Conservation (phyloP, 2,329 filamentous ascomycete species). For the Raffaelea deltoideospora region DNA sequence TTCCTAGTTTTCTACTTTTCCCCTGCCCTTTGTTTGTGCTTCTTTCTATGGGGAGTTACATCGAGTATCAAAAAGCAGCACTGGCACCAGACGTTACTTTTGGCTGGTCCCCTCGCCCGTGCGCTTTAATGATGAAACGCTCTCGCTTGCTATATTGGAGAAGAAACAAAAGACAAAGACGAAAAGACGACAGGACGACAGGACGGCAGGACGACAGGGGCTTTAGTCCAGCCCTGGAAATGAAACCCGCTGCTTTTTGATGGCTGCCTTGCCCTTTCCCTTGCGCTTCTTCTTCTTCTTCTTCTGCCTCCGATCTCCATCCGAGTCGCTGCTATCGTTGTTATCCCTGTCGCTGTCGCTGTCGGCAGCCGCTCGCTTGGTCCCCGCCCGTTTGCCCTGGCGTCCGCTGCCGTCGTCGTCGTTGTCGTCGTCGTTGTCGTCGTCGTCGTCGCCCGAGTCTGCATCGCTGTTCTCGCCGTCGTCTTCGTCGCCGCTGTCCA, state of each 20-base stretch:
- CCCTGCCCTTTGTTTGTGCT: no score
- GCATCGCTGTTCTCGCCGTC: conserved; percentile 33
- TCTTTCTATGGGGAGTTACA: no score
- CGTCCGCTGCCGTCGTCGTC: conserved; percentile 12
- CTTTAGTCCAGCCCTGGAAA: conserved; percentile 19
- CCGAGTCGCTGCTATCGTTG: conserved; percentile 15
- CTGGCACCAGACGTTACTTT: neutral
- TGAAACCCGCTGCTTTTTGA: conserved; percentile 7
- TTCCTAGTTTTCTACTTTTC: neutral
- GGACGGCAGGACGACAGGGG: no score
- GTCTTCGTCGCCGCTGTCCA: conserved; percentile 21
- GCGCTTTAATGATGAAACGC: no score
- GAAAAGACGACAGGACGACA: neutral
- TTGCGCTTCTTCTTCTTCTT: conserved; percentile 15
- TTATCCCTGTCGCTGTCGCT: conserved; percentile 26
- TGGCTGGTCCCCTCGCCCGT: neutral
- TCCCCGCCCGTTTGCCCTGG: neutral
- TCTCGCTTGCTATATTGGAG: no score
- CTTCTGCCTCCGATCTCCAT: conserved; percentile 11
- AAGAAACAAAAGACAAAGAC: no score
- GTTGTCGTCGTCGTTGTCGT: conserved; percentile 23
- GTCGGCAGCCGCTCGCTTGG: neutral
- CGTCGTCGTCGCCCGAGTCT: conserved; percentile 25
- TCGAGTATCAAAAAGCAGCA: neutral
- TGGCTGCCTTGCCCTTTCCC: conserved; percentile 11